Evolutionary conservation across 2,329 filamentous ascomycete species (phyloP).

Genomic region (Monosporascus sp.): DNA sequence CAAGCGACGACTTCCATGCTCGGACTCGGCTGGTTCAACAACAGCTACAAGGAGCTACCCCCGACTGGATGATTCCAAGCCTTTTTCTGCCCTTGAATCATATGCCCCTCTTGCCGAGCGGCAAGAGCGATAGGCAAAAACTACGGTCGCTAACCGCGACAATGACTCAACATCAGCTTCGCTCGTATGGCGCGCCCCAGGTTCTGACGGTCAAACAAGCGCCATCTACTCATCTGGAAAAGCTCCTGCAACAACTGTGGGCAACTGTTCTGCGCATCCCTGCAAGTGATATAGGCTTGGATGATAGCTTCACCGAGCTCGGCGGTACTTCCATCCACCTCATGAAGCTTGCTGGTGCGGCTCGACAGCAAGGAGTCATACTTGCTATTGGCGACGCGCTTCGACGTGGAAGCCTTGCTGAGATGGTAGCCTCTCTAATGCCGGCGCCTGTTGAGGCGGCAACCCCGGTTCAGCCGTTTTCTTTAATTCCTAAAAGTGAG

Average conservation of each 20-base stretch:
- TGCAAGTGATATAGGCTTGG: conserved; percentile 1
- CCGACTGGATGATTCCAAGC: conserved; percentile 9
- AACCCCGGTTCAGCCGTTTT: neutral
- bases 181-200: neutral
- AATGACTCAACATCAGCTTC: conserved; percentile 2
- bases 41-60: neutral
- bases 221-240: neutral
- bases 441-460: conserved; percentile 6
- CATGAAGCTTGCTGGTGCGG: conserved; percentile 11
- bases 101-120: conserved; percentile 3
- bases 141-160: conserved; percentile 2
- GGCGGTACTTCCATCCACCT: conserved; percentile 19
- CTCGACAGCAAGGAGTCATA: neutral
- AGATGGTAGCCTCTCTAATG: neutral
- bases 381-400: conserved; percentile 1
- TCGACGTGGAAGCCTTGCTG: neutral
- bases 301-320: conserved; percentile 15
- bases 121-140: conserved; percentile 7
- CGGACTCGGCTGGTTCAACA: neutral
- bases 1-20: neutral
- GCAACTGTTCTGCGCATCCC: conserved; percentile 6
- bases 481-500: no score
- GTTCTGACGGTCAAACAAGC: neutral
- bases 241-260: conserved; percentile 4
- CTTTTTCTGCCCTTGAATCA: conserved; percentile 1